A percentile compares a stretch with the other conserved stretches of the same genome.
Evolutionary conservation across 495 filamentous ascomycete species (phyloP).

Genomic region (Lasiosphaeria hispida): DNA sequence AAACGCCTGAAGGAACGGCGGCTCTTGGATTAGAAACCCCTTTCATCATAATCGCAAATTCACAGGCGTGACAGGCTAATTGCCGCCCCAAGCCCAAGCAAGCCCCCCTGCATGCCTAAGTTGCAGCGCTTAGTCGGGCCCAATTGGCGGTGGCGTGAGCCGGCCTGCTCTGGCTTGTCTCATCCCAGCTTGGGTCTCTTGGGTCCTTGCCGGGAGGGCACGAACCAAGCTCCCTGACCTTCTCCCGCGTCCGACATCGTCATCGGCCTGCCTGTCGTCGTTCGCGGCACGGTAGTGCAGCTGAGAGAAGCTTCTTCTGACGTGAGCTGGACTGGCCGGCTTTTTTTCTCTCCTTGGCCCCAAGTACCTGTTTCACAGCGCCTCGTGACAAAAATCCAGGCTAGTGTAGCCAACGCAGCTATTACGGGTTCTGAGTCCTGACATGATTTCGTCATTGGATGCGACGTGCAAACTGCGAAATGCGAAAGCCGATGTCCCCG

Average conservation of each 20-base stretch:
- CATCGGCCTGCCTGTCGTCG: background rate
- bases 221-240: background rate
- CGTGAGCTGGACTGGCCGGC: background rate
- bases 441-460: background rate
- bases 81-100: background rate
- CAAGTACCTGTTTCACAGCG: background rate
- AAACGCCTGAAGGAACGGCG: background rate
- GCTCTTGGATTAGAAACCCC: background rate
- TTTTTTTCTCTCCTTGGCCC: background rate
- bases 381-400: too few species aligned
- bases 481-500: too few species aligned
- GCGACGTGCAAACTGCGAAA: too few species aligned
- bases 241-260: conserved; percentile 1
- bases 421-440: too few species aligned
- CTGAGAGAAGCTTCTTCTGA: background rate
- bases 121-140: background rate
- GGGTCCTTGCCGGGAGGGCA: background rate
- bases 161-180: background rate
- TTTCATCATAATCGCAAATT: background rate
- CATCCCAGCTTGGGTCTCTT: conserved; percentile 4
- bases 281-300: background rate
- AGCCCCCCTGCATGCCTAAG: conserved; percentile 2
- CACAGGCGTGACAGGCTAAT: conserved; percentile 3
- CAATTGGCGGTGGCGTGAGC: conserved; percentile 1
- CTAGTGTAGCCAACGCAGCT: too few species aligned